These are phyloP conservation scores for Phialemonium atrogriseum DNA, from an alignment of 2,329 filamentous ascomycete species.

Conservation along the genomic window DNA sequence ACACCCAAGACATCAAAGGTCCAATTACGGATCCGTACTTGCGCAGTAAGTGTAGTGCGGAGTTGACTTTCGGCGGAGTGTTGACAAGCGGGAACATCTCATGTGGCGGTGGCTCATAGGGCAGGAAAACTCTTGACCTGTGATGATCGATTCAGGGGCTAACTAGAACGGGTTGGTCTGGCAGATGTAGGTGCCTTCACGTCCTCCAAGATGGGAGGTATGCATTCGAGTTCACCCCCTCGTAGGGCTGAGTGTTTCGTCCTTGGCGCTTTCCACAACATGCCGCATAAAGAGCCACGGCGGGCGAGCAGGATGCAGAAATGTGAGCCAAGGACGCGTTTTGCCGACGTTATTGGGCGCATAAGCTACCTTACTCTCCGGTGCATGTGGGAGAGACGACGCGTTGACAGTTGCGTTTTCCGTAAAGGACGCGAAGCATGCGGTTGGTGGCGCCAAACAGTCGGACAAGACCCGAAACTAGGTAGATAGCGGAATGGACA, in stretches of 20 bases:
- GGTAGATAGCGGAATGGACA: too few relatives aligned
- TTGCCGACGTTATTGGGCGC: background rate
- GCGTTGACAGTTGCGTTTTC: too few relatives aligned
- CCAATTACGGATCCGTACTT: too few relatives aligned
- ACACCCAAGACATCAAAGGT: background rate
- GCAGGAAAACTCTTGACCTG: background rate
- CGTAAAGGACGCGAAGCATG: too few relatives aligned
- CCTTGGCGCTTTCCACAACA: background rate
- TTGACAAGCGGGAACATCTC: background rate
- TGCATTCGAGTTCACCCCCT: too few relatives aligned
- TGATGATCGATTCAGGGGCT: too few relatives aligned
- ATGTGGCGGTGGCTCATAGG: slow-evolving; percentile 3
- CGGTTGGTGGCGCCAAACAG: too few relatives aligned
- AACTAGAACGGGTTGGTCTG: background rate
- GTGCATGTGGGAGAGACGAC: too few relatives aligned
- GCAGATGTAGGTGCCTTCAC: background rate
- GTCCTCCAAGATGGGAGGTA: background rate
- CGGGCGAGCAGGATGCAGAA: background rate
- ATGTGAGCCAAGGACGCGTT: background rate
- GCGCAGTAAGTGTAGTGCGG: too few relatives aligned
- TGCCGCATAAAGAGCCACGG: background rate
- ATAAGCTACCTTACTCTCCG: background rate
- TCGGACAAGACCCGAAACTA: too few relatives aligned
- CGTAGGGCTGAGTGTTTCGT: slow-evolving; percentile 1
- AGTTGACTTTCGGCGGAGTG: background rate